These are phyloP conservation scores for Achaetomium macrosporum DNA, from an alignment of 2,329 filamentous ascomycete species.

Conservation along the genomic window DNA sequence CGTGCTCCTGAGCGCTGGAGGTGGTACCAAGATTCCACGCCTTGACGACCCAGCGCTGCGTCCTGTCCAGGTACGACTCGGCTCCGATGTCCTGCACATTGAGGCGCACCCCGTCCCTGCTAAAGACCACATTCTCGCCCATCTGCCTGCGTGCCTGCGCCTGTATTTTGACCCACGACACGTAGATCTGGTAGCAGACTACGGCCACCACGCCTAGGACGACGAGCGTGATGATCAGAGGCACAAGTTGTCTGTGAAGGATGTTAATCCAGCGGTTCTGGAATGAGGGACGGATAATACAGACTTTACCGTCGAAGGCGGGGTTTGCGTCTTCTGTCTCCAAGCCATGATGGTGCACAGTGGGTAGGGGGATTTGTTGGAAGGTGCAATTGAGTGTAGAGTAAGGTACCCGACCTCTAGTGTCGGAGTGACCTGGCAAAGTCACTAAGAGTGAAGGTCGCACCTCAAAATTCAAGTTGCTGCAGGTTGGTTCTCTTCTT, in stretches of 20 bases:
- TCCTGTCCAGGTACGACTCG: slow-evolving; percentile 68
- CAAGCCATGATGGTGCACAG: slow-evolving; percentile 12
- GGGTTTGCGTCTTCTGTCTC: slow-evolving; percentile 8
- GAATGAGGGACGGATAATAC: background rate
- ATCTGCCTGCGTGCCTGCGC: slow-evolving; percentile 62
- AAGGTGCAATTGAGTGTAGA: no score
- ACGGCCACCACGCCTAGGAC: slow-evolving; percentile 54
- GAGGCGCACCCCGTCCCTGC: slow-evolving; percentile 67
- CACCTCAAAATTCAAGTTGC: no score
- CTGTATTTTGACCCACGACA: slow-evolving; percentile 60
- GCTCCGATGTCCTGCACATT: slow-evolving; percentile 62
- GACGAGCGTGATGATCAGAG: slow-evolving; percentile 58
- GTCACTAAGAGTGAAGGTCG: no score
- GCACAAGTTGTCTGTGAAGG: slow-evolving; percentile 51
- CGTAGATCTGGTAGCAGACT: slow-evolving; percentile 67
- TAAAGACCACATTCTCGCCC: slow-evolving; percentile 68
- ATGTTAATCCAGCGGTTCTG: background rate
- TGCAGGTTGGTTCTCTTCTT: background rate
- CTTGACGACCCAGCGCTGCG: slow-evolving; percentile 63
- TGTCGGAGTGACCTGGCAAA: no score
- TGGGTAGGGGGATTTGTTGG: background rate
- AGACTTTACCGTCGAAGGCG: slow-evolving; percentile 11
- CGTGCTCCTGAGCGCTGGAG: slow-evolving; percentile 13
- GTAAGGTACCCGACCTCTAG: no score
- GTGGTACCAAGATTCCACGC: slow-evolving; percentile 54